Evolutionary conservation across 345 rosid genomes (phyloP).

Genomic region (Ricinus communis): DNA sequence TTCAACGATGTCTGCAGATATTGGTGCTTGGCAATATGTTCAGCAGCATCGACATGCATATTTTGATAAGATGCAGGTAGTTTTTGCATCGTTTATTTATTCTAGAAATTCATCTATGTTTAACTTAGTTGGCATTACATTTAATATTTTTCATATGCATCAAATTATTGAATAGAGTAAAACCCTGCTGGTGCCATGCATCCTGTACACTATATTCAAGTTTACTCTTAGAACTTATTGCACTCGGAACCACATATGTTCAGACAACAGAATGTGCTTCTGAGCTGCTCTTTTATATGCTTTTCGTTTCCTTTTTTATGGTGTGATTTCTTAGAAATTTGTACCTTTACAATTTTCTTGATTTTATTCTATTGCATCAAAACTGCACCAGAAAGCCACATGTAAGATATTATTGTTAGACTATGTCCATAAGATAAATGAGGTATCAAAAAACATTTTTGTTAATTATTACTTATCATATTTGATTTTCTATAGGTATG

Average conservation of each 20-base stretch:
- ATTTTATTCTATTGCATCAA: not conserved
- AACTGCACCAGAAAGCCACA: not conserved
- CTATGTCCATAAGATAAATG: not conserved
- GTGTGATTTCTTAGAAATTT: not conserved
- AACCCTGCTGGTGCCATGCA: not conserved
- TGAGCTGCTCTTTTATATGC: not conserved
- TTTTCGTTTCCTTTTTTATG: too few species aligned
- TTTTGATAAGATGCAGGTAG: conserved; percentile 95
- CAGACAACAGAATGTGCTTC: not conserved
- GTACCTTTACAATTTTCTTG: not conserved
- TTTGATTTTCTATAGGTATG: conserved; percentile 71
- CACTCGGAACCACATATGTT: too few species aligned
- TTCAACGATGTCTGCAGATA: conserved; percentile 41
- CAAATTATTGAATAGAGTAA: not conserved
- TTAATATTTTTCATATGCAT: not conserved
- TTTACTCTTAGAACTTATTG: not conserved
- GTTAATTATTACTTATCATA: conserved; percentile 5
- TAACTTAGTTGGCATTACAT: not conserved
- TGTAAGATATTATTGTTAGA: not conserved
- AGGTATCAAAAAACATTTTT: not conserved
- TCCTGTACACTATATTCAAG: not conserved
- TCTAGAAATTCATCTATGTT: not conserved
- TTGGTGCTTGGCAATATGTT: conserved; percentile 88
- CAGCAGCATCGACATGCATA: conserved; percentile 82
- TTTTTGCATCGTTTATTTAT: not conserved